Base-by-base conservation (phyloP, 2,329 filamentous ascomycete genomes). In the Trichoderma sp. region DNA sequence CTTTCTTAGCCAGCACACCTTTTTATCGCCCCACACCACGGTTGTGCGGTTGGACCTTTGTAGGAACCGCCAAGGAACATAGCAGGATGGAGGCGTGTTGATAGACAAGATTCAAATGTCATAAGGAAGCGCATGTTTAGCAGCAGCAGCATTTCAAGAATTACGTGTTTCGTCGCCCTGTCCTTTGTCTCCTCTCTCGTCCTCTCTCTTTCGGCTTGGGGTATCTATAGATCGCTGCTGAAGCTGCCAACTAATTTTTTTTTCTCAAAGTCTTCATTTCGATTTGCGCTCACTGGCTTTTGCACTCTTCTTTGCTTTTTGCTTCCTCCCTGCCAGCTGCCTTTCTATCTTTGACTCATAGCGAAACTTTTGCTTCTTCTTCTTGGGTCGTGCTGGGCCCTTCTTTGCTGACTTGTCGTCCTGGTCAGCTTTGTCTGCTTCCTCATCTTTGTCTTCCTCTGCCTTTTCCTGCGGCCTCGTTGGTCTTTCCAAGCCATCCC, bases 321-420 rank as follows among this genome's bases (percentile, higher is more conserved):
- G 86, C 79, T 92, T 96, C 76, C 87, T 88, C 73, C 87, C 82
- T 59, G 89, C 88, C 75, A 94, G 81, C 79, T 93, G 92, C 76
- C 96, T 87, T 75, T 97, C 95, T 37, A 89, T 82, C 82, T 97
- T 97, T 71, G 87, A 92, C 82, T 98, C 93, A 79, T 99, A 99
- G 72, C 93, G 88, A 78, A 98, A 98, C 81, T 94, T 93, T 81
- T 91, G 91, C 84, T 94, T 97, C 82, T 92, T 94, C 83, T 91
- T 93, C 81, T 93, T 94, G 27, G 84, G 83, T 65, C 82, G 81
- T 67, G 66, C 79, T 74, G 62, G 75, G 72, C 49, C 78, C 74
- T 53, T 75, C 72, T 47, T 78, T 74, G 55, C 74, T 53, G 68
- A 70, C 66, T 81, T 72, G 77, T 75, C 76, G 77, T 75, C 76